phyloP scores from a whole-genome alignment of 2,329 filamentous ascomycete species.

The Claviceps paspali region DNA sequence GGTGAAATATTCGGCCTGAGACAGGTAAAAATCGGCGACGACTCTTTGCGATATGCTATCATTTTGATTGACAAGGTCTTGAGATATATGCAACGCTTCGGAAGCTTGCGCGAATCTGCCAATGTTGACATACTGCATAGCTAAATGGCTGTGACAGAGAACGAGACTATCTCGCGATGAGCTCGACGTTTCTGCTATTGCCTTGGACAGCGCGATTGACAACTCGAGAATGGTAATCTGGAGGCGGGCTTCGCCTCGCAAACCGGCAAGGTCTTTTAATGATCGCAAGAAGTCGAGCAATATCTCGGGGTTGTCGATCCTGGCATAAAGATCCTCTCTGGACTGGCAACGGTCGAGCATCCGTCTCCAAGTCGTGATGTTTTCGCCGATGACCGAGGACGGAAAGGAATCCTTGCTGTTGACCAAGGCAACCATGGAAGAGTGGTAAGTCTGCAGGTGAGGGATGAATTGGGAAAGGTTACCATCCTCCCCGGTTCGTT shows the following conservation, averaged over 20 bases:
- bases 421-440: conserved; percentile 28
- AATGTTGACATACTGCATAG: conserved; percentile 36
- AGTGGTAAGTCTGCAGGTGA: conserved; percentile 31
- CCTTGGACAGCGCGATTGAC: conserved; percentile 24
- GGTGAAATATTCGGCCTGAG: conserved; percentile 59
- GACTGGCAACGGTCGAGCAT: conserved; percentile 25
- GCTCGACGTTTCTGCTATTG: conserved; percentile 15
- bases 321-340: conserved; percentile 24
- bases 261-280: conserved; percentile 33
- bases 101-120: conserved; percentile 36
- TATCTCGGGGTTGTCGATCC: conserved; percentile 33
- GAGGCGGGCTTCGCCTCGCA: conserved; percentile 32
- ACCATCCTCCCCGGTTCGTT: conserved; percentile 28
- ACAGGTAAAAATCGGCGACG: conserved; percentile 45
- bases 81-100: conserved; percentile 40
- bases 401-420: conserved; percentile 19
- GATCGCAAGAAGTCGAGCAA: conserved; percentile 36
- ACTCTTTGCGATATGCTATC: conserved; percentile 23
- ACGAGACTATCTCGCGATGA: conserved; percentile 25
- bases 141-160: conserved; percentile 31
- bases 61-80: conserved; percentile 27
- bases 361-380: conserved; percentile 28
- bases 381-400: conserved; percentile 17
- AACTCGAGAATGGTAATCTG: conserved; percentile 33
- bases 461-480: conserved; percentile 28